phyloP scores from a whole-genome alignment of 352 stramenopile species.

The Phytophthora macrochlamydospora region DNA sequence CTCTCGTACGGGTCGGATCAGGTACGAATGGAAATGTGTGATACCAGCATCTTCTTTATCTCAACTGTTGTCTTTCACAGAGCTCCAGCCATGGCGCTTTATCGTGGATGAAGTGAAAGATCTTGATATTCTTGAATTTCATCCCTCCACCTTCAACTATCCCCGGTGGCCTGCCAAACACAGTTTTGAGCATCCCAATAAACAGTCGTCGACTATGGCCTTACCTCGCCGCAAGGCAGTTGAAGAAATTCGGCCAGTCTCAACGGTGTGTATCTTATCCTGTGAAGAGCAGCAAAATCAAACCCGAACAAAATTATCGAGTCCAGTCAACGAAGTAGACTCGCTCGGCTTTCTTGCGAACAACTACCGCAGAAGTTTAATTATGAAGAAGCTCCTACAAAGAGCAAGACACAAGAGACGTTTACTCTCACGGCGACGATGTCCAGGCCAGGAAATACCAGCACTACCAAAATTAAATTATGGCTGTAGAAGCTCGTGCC shows the following conservation, averaged over 20 bases:
- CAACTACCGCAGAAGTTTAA: slow-evolving; percentile 6
- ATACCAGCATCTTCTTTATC: background rate
- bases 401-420: background rate
- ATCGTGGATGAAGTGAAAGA: slow-evolving; percentile 27
- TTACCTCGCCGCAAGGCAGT: slow-evolving; percentile 1
- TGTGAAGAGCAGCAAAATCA: slow-evolving; percentile 8
- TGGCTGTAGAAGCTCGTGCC: background rate
- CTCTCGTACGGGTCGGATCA: slow-evolving; percentile 25
- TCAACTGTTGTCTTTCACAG: slow-evolving; percentile 5
- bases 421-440: slow-evolving; percentile 4
- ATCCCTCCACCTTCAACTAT: background rate
- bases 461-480: slow-evolving; percentile 3
- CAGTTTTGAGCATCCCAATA: too few relatives aligned
- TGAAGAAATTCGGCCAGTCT: slow-evolving; percentile 18
- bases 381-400: slow-evolving; percentile 9
- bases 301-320: background rate
- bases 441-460: slow-evolving; percentile 2
- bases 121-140: slow-evolving; percentile 45
- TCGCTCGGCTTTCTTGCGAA: background rate
- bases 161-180: too few relatives aligned
- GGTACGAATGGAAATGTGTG: slow-evolving; percentile 5
- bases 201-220: background rate
- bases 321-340: too few relatives aligned
- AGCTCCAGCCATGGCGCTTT: slow-evolving; percentile 12
- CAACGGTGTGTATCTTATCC: slow-evolving; percentile 14